A percentile compares a stretch with the other conserved stretches of the same genome.
phyloP scores from a whole-genome alignment of 495 filamentous ascomycete genomes.

The Chaetomium cochliodes region DNA sequence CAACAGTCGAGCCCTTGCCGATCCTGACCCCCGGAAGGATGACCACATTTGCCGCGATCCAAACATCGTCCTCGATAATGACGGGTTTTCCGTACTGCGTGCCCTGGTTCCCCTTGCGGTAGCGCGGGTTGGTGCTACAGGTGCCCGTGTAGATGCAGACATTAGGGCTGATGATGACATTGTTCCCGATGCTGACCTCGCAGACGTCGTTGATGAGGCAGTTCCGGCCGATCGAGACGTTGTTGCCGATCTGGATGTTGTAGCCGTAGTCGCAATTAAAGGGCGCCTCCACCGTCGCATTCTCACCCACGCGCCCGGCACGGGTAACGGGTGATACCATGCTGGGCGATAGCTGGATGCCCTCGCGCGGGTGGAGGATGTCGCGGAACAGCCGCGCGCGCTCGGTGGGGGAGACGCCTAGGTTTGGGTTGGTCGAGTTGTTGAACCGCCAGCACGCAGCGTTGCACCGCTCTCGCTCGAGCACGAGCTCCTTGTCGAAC shows the following conservation, averaged over 20 bases:
- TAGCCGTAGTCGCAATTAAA: slow-evolving; percentile 96
- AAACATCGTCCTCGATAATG: slow-evolving; percentile 83
- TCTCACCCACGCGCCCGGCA: slow-evolving; percentile 68
- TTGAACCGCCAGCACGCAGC: slow-evolving; percentile 86
- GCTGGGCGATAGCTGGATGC: slow-evolving; percentile 48
- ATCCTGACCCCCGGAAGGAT: slow-evolving; percentile 82
- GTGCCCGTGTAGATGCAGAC: slow-evolving; percentile 82
- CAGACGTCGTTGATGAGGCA: slow-evolving; percentile 83
- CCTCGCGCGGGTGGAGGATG: slow-evolving; percentile 57
- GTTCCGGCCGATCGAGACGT: slow-evolving; percentile 80
- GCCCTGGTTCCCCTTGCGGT: slow-evolving; percentile 71
- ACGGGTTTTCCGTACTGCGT: slow-evolving; percentile 70
- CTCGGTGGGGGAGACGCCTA: slow-evolving; percentile 73
- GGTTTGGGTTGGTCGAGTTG: slow-evolving; percentile 75
- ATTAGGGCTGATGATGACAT: slow-evolving; percentile 79
- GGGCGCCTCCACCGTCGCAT: slow-evolving; percentile 80
- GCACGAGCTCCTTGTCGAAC: slow-evolving; percentile 70
- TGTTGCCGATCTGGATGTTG: slow-evolving; percentile 84
- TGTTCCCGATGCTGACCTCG: slow-evolving; percentile 70
- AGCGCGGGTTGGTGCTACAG: slow-evolving; percentile 71
- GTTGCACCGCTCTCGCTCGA: slow-evolving; percentile 85
- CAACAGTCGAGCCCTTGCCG: slow-evolving; percentile 74
- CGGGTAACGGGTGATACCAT: slow-evolving; percentile 48
- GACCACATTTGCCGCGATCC: slow-evolving; percentile 65
- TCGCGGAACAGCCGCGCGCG: slow-evolving; percentile 77